phyloP scores from a whole-genome alignment of 108 stramenopile genomes.

The Chaetoceros muelleri region DNA sequence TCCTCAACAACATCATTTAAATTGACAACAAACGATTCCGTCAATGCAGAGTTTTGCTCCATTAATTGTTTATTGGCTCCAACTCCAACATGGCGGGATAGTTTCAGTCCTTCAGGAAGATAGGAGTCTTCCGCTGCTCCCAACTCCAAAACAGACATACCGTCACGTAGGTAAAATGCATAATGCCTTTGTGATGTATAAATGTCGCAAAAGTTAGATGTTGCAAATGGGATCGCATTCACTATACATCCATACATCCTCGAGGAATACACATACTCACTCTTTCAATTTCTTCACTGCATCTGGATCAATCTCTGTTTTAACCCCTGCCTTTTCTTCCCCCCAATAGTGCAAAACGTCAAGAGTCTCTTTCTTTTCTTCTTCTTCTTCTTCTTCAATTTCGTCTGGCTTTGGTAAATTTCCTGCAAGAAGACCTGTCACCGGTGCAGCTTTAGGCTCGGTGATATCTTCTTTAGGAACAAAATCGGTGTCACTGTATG shows the following conservation, averaged over 20 bases:
- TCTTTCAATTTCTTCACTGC: slow-evolving; percentile 49
- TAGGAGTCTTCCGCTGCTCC: slow-evolving; percentile 84
- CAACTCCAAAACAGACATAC: slow-evolving; percentile 74
- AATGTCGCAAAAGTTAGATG: background rate
- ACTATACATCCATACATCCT: background rate
- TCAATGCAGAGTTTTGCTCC: slow-evolving; percentile 65
- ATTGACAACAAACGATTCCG: slow-evolving; percentile 54
- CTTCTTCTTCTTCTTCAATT: slow-evolving; percentile 20
- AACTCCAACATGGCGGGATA: slow-evolving; percentile 64
- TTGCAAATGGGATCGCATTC: slow-evolving; percentile 2
- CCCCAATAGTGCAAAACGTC: slow-evolving; percentile 54
- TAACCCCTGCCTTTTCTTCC: slow-evolving; percentile 40
- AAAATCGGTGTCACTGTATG: slow-evolving; percentile 67
- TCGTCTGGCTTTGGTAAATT: slow-evolving; percentile 18
- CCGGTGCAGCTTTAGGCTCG: slow-evolving; percentile 7
- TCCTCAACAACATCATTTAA: slow-evolving; percentile 71
- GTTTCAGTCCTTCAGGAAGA: slow-evolving; percentile 51
- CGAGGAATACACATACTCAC: slow-evolving; percentile 21
- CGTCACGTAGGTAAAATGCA: slow-evolving; percentile 62
- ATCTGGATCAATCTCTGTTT: slow-evolving; percentile 52
- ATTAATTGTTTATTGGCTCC: slow-evolving; percentile 48
- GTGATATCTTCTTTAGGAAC: slow-evolving; percentile 33
- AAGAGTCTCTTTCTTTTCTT: slow-evolving; percentile 25
- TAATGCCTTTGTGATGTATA: slow-evolving; percentile 41
- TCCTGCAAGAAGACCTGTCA: background rate